These are phyloP conservation scores for Grifola frondosa DNA, from an alignment of 1,284 basidiomycete species.

Conservation along the genomic window DNA sequence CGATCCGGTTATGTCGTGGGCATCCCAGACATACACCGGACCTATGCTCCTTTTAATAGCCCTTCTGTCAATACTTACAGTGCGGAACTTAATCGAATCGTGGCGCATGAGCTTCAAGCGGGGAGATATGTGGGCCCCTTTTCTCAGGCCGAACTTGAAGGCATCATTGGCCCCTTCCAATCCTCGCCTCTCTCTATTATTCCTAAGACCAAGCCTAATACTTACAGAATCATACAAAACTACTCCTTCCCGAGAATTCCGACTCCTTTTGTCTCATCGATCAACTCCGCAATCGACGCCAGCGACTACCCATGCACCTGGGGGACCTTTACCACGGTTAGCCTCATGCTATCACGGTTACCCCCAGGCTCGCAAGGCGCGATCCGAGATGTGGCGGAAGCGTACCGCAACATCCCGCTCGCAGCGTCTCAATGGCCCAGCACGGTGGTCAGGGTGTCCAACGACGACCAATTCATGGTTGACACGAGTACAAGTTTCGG, in stretches of 20 bases:
- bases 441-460: conserved; percentile 20
- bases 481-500: conserved; percentile 2
- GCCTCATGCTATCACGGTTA: conserved; percentile 12
- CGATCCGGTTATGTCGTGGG: conserved; percentile 23
- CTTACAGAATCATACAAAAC: conserved; percentile 18
- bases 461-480: conserved; percentile 6
- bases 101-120: neutral
- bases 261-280: conserved; percentile 1
- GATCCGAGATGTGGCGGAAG: conserved; percentile 18
- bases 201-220: conserved; percentile 4
- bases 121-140: conserved; percentile 34
- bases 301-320: conserved; percentile 19
- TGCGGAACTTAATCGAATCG: conserved; percentile 6
- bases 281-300: conserved; percentile 11
- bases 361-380: conserved; percentile 21
- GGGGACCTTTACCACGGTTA: conserved; percentile 19
- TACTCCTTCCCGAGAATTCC: conserved; percentile 15
- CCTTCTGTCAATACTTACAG: conserved; percentile 8
- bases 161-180: conserved; percentile 5
- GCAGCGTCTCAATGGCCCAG: conserved; percentile 23
- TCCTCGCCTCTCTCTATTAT: conserved; percentile 8
- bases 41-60: conserved; percentile 29
- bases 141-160: conserved; percentile 6
- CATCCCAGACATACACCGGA: conserved; percentile 19
- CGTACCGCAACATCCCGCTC: conserved; percentile 16